Conservation (phyloP, 176 grass and related monocot genomes). For the Triticum turgidum region DNA sequence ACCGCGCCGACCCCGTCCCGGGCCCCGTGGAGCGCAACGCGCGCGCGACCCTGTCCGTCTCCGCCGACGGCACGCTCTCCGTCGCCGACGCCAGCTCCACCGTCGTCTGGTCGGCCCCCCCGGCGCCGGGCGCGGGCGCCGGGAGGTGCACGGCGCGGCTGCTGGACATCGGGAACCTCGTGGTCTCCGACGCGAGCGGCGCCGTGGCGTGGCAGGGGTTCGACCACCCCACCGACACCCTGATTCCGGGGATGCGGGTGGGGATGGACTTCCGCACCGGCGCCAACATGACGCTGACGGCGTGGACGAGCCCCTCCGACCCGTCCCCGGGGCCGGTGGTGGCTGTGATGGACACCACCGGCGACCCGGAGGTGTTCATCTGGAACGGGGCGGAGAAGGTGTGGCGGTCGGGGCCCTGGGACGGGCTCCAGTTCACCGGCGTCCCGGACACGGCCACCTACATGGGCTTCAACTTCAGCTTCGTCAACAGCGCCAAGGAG, state of each 20-base stretch:
- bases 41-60: slow-evolving; percentile 34
- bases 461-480: slow-evolving; percentile 42
- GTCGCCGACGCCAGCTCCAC: slow-evolving; percentile 27
- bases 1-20: slow-evolving; percentile 36
- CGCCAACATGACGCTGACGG: slow-evolving; percentile 42
- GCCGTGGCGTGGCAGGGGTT: slow-evolving; percentile 65
- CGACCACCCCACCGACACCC: slow-evolving; percentile 63
- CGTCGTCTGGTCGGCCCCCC: slow-evolving; percentile 28
- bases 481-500: slow-evolving; percentile 33
- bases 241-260: slow-evolving; percentile 64
- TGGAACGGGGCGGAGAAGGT: slow-evolving; percentile 22
- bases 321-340: slow-evolving; percentile 37
- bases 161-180: slow-evolving; percentile 48
- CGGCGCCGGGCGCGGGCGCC: background rate
- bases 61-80: slow-evolving; percentile 27
- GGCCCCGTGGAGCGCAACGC: slow-evolving; percentile 4
- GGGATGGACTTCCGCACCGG: slow-evolving; percentile 42
- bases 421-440: slow-evolving; percentile 60
- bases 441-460: slow-evolving; percentile 45
- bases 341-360: slow-evolving; percentile 32
- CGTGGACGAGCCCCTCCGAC: slow-evolving; percentile 55
- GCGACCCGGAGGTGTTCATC: slow-evolving; percentile 56
- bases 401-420: slow-evolving; percentile 61
- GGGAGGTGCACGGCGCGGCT: slow-evolving; percentile 33
- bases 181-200: background rate